phyloP scores from a whole-genome alignment of 176 grass and related monocot species.

The Poa pratensis region DNA sequence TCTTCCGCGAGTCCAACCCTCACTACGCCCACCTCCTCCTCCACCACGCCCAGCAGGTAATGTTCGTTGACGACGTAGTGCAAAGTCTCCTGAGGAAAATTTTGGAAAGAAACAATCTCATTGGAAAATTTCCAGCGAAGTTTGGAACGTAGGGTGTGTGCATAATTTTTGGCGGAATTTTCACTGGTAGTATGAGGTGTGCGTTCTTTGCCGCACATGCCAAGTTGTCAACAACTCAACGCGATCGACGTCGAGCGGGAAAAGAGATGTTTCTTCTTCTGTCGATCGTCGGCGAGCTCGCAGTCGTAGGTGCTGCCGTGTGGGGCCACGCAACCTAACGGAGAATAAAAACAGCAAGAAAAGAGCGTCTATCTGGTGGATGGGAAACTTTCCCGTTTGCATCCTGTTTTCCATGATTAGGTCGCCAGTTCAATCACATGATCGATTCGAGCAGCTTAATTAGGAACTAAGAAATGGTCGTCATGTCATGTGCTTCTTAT shows the following conservation, averaged over 20 bases:
- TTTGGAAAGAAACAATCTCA: background rate
- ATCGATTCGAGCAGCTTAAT: slow-evolving; percentile 16
- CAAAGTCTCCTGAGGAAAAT: background rate
- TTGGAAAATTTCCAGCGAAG: slow-evolving; percentile 22
- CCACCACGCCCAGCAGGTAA: slow-evolving; percentile 71
- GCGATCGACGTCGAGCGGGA: slow-evolving; percentile 10
- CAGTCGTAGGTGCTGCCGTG: slow-evolving; percentile 45
- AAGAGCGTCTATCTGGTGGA: slow-evolving; percentile 37
- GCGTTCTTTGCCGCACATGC: slow-evolving; percentile 47
- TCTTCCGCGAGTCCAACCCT: slow-evolving; percentile 68
- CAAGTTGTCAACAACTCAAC: slow-evolving; percentile 41
- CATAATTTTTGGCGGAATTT: too few relatives aligned
- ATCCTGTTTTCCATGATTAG: slow-evolving; percentile 56
- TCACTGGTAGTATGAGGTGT: background rate
- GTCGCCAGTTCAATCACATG: slow-evolving; percentile 55
- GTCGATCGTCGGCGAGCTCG: slow-evolving; percentile 29
- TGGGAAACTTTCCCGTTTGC: slow-evolving; percentile 27
- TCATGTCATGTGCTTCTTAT: slow-evolving; percentile 38
- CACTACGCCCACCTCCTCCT: slow-evolving; percentile 83
- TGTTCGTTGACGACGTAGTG: background rate
- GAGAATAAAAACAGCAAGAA: slow-evolving; percentile 18
- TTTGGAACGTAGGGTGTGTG: slow-evolving; percentile 52
- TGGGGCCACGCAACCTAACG: slow-evolving; percentile 48
- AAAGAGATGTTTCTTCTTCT: slow-evolving; percentile 4
- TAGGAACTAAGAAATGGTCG: slow-evolving; percentile 47